Conservation (phyloP, 31 red algal species). For the Porphyra umbilicalis region DNA sequence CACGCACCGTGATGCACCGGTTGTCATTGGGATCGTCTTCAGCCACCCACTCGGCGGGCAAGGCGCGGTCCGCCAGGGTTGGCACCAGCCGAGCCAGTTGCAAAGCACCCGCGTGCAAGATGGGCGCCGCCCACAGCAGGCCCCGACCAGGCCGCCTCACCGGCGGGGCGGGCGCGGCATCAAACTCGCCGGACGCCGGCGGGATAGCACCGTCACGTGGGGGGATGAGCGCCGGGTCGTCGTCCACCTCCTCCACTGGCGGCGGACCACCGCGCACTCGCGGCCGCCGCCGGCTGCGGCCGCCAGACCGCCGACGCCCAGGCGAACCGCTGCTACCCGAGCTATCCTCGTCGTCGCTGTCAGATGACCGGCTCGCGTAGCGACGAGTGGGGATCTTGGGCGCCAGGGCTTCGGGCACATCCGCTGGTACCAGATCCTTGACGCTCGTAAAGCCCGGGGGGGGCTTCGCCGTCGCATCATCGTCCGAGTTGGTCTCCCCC, state of each 20-base stretch:
- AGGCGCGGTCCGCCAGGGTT: slow-evolving; percentile 23
- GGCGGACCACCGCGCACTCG: background rate
- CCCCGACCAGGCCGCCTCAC: background rate
- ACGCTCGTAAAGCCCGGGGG: background rate
- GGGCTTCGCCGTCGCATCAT: background rate
- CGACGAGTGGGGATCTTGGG: background rate
- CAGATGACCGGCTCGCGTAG: background rate
- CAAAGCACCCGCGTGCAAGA: slow-evolving; percentile 69
- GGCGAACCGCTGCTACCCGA: background rate
- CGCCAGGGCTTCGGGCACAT: background rate
- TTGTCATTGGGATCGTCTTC: slow-evolving; percentile 67
- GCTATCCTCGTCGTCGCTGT: background rate
- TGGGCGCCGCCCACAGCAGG: background rate
- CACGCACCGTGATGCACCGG: slow-evolving; percentile 34
- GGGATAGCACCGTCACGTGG: background rate
- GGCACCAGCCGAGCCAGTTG: slow-evolving; percentile 43
- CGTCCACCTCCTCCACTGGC: background rate
- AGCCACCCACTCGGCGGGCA: slow-evolving; percentile 44
- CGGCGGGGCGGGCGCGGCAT: background rate
- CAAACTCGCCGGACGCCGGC: background rate
- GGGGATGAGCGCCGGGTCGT: background rate
- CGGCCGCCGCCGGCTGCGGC: background rate
- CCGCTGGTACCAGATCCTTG: background rate
- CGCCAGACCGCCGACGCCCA: background rate
- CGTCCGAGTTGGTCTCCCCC: background rate